phyloP scores from a whole-genome alignment of 768 basidiomycete genomes.

The Mycena capillaripes region DNA sequence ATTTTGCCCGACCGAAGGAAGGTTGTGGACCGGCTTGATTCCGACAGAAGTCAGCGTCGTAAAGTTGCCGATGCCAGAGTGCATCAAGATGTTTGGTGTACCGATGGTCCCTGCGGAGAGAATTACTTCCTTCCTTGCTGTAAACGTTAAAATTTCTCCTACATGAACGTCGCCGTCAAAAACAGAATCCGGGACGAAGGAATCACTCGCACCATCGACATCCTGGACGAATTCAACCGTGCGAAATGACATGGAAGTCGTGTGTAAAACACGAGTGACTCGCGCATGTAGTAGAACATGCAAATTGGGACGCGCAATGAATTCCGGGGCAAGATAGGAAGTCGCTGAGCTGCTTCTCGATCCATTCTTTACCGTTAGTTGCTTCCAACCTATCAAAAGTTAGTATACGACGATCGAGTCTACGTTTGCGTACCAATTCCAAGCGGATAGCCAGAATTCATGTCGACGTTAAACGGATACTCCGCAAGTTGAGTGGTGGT shows the following conservation, averaged over 20 bases:
- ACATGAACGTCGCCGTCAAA: too few relatives aligned
- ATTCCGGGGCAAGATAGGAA: constrained; percentile 41
- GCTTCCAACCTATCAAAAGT: constrained; percentile 34
- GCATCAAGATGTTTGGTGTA: constrained; percentile 34
- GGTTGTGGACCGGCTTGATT: constrained; percentile 1
- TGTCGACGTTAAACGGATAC: constrained; percentile 37
- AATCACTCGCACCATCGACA: neutral
- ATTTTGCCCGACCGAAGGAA: too few relatives aligned
- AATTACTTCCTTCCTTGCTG: constrained; percentile 46
- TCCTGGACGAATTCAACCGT: constrained; percentile 37
- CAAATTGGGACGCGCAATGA: constrained; percentile 41
- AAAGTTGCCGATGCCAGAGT: constrained; percentile 11
- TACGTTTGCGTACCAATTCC: too few relatives aligned
- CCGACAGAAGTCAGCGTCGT: neutral
- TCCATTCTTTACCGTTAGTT: constrained; percentile 34
- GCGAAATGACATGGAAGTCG: constrained; percentile 14
- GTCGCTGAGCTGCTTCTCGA: too few relatives aligned
- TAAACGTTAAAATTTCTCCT: constrained; percentile 22
- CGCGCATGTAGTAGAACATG: constrained; percentile 39
- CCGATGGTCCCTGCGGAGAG: constrained; percentile 46
- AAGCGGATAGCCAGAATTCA: constrained; percentile 45
- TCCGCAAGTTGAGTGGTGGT: constrained; percentile 36
- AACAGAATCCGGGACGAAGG: too few relatives aligned
- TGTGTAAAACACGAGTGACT: constrained; percentile 29
- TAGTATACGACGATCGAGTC: too few relatives aligned